Percentiles rank a stretch among this genome's conserved stretches.
These are phyloP conservation scores for Aspergillus tanneri DNA, from an alignment of 2,329 filamentous ascomycete genomes.

Conservation along the genomic window DNA sequence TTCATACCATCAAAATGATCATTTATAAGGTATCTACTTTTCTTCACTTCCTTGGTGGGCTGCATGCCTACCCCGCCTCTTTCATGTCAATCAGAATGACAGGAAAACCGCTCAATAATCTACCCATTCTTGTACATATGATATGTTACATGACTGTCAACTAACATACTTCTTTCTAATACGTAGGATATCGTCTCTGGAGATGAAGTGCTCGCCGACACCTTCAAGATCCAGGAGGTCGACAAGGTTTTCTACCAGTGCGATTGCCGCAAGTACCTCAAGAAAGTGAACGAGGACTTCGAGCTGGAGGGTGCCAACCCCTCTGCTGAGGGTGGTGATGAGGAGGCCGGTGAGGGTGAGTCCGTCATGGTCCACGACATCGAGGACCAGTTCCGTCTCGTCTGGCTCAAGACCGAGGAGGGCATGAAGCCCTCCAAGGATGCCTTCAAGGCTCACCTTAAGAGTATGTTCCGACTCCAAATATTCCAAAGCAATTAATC, in stretches of 20 bases:
- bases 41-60: neutral
- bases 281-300: conserved; percentile 67
- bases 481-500: conserved; percentile 3
- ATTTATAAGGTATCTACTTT: conserved; percentile 62
- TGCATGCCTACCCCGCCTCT: neutral
- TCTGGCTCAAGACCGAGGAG: conserved; percentile 53
- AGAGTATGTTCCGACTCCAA: conserved; percentile 60
- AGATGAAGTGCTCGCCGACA: conserved; percentile 97
- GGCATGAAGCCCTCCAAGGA: conserved; percentile 68
- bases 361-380: conserved; percentile 79
- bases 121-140: too few species aligned
- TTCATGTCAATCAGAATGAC: conserved; percentile 7
- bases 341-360: conserved; percentile 66
- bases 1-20: conserved; percentile 62
- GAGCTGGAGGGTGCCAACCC: conserved; percentile 78
- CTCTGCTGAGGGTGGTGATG: conserved; percentile 80
- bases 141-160: too few species aligned
- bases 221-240: conserved; percentile 77
- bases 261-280: conserved; percentile 85
- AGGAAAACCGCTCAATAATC: too few species aligned
- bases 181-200: conserved; percentile 78
- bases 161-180: conserved; percentile 12
- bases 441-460: conserved; percentile 76
- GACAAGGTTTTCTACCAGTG: conserved; percentile 83
- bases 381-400: conserved; percentile 85